Percentiles rank a stretch among this genome's conserved stretches.
Conservation (phyloP, 768 basidiomycete genomes). For the Mycena crocata region DNA sequence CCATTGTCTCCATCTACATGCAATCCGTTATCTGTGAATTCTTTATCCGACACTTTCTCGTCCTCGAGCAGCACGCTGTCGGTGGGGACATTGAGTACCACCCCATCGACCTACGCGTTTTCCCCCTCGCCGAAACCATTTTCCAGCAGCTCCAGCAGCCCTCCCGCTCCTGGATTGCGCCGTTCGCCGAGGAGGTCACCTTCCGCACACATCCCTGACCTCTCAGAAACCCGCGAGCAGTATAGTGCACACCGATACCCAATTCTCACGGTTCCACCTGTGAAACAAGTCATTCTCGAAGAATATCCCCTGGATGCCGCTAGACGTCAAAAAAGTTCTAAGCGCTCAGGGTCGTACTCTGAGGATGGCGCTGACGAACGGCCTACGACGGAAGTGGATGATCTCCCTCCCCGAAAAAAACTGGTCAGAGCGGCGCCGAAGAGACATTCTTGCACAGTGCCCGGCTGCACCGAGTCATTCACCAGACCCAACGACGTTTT, state of each 20-base stretch:
- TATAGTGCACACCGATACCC: background rate
- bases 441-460: constrained; percentile 32
- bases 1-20: constrained; percentile 2
- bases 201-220: background rate
- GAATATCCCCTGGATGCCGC: constrained; percentile 4
- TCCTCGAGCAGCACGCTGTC: constrained; percentile 21
- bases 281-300: constrained; percentile 19
- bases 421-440: background rate
- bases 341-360: background rate
- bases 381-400: constrained; percentile 9
- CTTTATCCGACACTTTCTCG: constrained; percentile 5
- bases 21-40: constrained; percentile 5
- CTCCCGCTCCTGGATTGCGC: constrained; percentile 2
- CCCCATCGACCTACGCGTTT: constrained; percentile 20
- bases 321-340: background rate
- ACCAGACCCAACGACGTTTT: constrained; percentile 38
- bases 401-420: constrained; percentile 14
- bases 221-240: background rate
- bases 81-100: constrained; percentile 13
- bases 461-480: constrained; percentile 41
- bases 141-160: background rate
- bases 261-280: background rate
- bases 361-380: constrained; percentile 25
- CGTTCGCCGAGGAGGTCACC: constrained; percentile 15
- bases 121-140: constrained; percentile 22